Conservation (phyloP, 2,329 filamentous ascomycete genomes). For the Colletotrichum viniferum region DNA sequence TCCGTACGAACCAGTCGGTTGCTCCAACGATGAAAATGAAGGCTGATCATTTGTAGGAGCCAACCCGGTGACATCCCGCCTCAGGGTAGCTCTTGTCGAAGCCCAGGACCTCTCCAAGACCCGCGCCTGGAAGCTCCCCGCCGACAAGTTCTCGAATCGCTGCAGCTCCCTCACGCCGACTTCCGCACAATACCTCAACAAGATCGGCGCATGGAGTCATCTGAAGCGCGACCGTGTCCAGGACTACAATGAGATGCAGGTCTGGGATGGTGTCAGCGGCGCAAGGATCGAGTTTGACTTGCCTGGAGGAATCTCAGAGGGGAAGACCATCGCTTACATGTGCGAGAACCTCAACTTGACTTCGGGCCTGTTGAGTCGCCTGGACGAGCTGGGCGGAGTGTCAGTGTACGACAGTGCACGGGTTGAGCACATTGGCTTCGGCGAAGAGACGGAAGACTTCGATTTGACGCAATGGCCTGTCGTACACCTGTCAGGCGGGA, state of each 20-base stretch:
- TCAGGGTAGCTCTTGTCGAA: conserved; percentile 89
- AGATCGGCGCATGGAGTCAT: conserved; percentile 85
- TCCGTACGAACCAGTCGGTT: conserved; percentile 59
- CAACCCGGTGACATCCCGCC: conserved; percentile 73
- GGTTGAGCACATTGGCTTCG: conserved; percentile 81
- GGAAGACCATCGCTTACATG: conserved; percentile 88
- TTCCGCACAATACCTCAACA: conserved; percentile 81
- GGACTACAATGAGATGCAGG: conserved; percentile 94
- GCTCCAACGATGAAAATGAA: not conserved
- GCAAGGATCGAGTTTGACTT: conserved; percentile 90
- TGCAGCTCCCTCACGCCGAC: conserved; percentile 93
- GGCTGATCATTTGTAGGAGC: conserved; percentile 58
- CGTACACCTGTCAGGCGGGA: conserved; percentile 72
- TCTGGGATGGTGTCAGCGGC: conserved; percentile 93
- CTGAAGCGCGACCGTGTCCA: conserved; percentile 77
- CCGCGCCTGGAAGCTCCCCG: conserved; percentile 68
- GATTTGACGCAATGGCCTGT: conserved; percentile 90
- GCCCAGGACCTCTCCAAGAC: conserved; percentile 80
- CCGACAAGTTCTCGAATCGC: conserved; percentile 83
- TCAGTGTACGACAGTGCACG: conserved; percentile 77
- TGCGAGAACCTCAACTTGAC: conserved; percentile 92
- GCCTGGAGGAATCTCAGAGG: conserved; percentile 52
- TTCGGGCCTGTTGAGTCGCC: conserved; percentile 73
- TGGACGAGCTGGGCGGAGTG: conserved; percentile 72
- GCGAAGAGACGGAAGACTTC: conserved; percentile 68